phyloP scores from a whole-genome alignment of 169 alveolate genomes.

The Eimeria acervulina region DNA sequence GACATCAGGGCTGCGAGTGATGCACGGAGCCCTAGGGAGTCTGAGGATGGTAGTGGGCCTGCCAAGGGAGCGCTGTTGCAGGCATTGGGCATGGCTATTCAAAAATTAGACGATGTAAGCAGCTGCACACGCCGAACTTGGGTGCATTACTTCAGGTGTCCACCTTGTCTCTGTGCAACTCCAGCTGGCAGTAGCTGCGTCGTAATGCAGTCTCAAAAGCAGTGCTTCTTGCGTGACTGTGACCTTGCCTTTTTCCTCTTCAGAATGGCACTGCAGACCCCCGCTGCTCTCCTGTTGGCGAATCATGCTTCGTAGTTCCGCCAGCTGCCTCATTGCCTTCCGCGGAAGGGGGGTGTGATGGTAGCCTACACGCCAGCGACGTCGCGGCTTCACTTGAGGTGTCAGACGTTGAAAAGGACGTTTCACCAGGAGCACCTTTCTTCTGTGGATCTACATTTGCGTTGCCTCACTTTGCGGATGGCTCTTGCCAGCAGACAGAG shows the following conservation, averaged over 20 bases:
- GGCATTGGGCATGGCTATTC: slow-evolving; percentile 43
- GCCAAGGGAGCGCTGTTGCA: slow-evolving; percentile 19
- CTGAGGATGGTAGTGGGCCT: slow-evolving; percentile 2
- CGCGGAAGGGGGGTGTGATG: slow-evolving; percentile 17
- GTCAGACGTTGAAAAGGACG: slow-evolving; percentile 34
- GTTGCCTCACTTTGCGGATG: slow-evolving; percentile 34
- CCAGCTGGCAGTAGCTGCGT: background rate
- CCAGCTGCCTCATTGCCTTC: background rate
- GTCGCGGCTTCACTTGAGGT: slow-evolving; percentile 22
- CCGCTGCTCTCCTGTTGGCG: background rate
- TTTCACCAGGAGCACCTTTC: slow-evolving; percentile 2
- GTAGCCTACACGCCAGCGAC: slow-evolving; percentile 46
- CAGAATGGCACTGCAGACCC: slow-evolving; percentile 26
- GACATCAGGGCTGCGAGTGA: background rate
- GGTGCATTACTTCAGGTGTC: background rate
- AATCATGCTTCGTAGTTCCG: background rate
- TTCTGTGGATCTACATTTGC: slow-evolving; percentile 25
- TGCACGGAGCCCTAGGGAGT: slow-evolving; percentile 6
- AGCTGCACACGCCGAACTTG: background rate
- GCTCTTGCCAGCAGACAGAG: slow-evolving; percentile 28
- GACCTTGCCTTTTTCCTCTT: background rate
- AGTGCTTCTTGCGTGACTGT: background rate
- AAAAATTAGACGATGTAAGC: slow-evolving; percentile 55
- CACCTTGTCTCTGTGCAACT: background rate
- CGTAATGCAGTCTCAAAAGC: background rate